Evolutionary conservation across 2,329 filamentous ascomycete species (phyloP).

Genomic region (Ophiostoma perfectum): DNA sequence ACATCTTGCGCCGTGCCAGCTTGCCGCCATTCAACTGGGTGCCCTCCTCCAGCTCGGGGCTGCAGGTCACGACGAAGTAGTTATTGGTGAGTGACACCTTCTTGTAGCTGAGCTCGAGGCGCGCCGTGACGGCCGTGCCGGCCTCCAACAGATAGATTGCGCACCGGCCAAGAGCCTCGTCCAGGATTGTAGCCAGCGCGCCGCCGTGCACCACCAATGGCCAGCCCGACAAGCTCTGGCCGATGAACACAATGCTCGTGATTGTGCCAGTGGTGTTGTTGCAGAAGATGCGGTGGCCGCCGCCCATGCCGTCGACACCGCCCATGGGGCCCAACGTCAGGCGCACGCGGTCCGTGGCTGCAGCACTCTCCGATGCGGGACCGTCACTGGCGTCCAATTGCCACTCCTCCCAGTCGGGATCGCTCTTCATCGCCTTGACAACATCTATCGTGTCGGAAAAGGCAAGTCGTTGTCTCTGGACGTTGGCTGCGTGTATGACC

Average conservation of each 20-base stretch:
- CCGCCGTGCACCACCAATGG: slow-evolving; percentile 68
- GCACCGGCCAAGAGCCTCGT: slow-evolving; percentile 64
- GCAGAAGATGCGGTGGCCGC: slow-evolving; percentile 59
- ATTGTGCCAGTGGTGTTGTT: slow-evolving; percentile 53
- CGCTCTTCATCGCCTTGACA: slow-evolving; percentile 22
- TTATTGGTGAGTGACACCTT: slow-evolving; percentile 33
- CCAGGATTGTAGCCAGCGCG: slow-evolving; percentile 59
- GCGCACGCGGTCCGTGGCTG: slow-evolving; percentile 25
- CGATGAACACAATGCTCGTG: slow-evolving; percentile 62
- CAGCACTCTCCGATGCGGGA: background rate
- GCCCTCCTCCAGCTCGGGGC: slow-evolving; percentile 29
- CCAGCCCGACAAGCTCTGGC: slow-evolving; percentile 61
- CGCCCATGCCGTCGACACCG: slow-evolving; percentile 40
- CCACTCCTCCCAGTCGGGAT: slow-evolving; percentile 26
- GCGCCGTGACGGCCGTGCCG: slow-evolving; percentile 51
- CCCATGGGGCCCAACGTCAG: slow-evolving; percentile 41
- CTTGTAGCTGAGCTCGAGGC: slow-evolving; percentile 56
- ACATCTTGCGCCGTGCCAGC: slow-evolving; percentile 42
- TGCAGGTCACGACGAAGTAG: slow-evolving; percentile 29
- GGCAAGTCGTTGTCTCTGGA: background rate
- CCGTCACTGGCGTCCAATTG: background rate
- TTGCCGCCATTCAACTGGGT: background rate
- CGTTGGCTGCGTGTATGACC: background rate
- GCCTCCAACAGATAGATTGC: slow-evolving; percentile 46
- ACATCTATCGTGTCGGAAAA: background rate